Percentiles rank a stretch among this genome's conserved stretches.
Evolutionary conservation across 345 rosid species (phyloP).

Genomic region (Lenwebbia sp.): DNA sequence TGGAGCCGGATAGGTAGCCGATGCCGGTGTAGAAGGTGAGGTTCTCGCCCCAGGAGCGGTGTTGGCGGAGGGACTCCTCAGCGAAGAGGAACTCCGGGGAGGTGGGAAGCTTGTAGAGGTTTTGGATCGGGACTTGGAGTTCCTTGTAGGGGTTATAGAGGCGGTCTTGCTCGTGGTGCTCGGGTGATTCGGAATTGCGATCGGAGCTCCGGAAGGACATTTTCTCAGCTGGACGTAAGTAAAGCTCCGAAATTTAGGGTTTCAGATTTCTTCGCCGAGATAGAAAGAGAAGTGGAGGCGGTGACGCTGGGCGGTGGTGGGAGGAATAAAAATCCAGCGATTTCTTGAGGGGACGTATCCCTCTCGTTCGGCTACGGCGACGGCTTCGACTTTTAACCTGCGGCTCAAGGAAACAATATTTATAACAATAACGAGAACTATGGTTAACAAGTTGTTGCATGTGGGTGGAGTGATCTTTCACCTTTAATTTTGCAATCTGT

Average conservation of each 20-base stretch:
- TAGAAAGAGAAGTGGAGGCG: neutral
- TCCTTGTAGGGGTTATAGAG: constrained; percentile 86
- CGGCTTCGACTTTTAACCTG: neutral
- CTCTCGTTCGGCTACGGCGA: neutral
- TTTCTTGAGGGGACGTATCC: neutral
- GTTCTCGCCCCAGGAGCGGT: constrained; percentile 98
- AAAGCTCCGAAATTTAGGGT: neutral
- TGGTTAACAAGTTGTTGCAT: too few species aligned
- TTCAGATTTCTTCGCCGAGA: neutral
- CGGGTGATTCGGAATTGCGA: constrained; percentile 20
- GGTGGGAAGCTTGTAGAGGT: constrained; percentile 72
- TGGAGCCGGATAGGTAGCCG: constrained; percentile 61
- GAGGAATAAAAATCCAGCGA: neutral
- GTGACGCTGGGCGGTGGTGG: neutral
- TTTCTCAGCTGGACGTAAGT: neutral
- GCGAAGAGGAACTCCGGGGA: constrained; percentile 91
- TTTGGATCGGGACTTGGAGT: constrained; percentile 47
- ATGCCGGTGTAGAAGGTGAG: constrained; percentile 90
- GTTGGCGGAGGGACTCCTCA: constrained; percentile 77
- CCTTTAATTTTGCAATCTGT: rapidly evolving
- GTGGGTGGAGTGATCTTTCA: too few species aligned
- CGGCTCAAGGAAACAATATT: neutral
- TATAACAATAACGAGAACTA: neutral
- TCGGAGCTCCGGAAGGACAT: constrained; percentile 23
- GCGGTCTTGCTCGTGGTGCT: constrained; percentile 15